Evolutionary conservation across 2,329 filamentous ascomycete genomes (phyloP), one percentile per base, ranked within the genome.

Genomic region (Diaporthe destruens): DNA sequence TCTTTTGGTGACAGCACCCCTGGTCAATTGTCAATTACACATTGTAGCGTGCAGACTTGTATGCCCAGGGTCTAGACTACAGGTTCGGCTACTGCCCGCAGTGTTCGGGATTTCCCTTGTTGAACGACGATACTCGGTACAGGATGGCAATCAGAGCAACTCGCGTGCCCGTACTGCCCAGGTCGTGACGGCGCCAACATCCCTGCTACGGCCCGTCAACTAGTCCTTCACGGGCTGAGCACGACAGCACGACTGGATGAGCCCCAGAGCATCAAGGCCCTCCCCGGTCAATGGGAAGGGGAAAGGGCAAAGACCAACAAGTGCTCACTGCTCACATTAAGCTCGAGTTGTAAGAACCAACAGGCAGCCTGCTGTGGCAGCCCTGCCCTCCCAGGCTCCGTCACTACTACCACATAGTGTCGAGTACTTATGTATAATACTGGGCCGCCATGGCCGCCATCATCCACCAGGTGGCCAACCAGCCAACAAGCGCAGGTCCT

Each of bases 171-270:
- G 36, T 51, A n/a, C 61, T 14, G 44, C 57, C n/a, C 29, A 29
- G 44, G 32, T 65, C 61, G 29, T 18, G 61, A 65, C 61, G 61
- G 51, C 44, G 29, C 44, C 44, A 39, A 51, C 44, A 65, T 65
- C 61, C 61, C 61, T 65, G 61, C 29, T 8, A 47, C 39, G 29
- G 44, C 44, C 61, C 44, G 59, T 23, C n/a, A n/a, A n/a, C n/a
- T n/a, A n/a, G n/a, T n/a, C 59, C 59, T 65, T 23, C 11, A 65
- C 42, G 59, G 44, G 61, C 61, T 65, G 61, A 65, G 61, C 20
- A 63, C 29, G 5, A 29, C 29, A 36, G 11, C 11, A 42, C 61
- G 20, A 36, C 29, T 12, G 32, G 20, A 25, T 25, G 47, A 32
- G 44, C 47, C 61, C n/a, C 47, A 53, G 61, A 39, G 44, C 44